Evolutionary conservation across 2,329 filamentous ascomycete species (phyloP).

Genomic region (Arthrobotrys sinensis): DNA sequence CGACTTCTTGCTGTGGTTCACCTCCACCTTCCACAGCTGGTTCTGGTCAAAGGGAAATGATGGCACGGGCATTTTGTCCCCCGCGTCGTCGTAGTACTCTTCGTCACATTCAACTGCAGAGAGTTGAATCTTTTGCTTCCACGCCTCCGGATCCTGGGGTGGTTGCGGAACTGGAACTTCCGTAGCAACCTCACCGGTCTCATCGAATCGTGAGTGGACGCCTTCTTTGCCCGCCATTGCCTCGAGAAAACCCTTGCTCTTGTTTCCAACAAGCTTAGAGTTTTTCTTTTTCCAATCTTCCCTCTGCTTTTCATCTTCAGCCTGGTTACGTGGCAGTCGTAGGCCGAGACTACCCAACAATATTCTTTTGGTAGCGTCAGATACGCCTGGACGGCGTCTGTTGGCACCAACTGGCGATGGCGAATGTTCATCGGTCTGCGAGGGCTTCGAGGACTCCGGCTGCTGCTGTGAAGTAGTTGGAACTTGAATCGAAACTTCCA

Average conservation of each 20-base stretch:
- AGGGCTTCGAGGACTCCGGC: neutral
- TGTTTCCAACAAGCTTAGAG: conserved; percentile 54
- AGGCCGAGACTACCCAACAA: conserved; percentile 42
- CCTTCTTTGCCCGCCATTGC: conserved; percentile 49
- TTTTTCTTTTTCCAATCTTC: conserved; percentile 53
- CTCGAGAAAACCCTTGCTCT: conserved; percentile 57
- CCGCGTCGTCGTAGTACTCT: conserved; percentile 47
- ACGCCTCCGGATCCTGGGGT: conserved; percentile 48
- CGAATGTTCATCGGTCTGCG: conserved; percentile 10
- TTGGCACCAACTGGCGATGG: conserved; percentile 9
- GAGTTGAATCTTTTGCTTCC: conserved; percentile 62
- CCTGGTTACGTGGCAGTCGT: conserved; percentile 44
- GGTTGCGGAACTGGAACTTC: conserved; percentile 15
- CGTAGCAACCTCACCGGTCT: conserved; percentile 52
- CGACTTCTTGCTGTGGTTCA: conserved; percentile 51
- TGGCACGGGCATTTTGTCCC: conserved; percentile 60
- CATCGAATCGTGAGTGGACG: conserved; percentile 59
- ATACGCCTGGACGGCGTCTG: conserved; percentile 35
- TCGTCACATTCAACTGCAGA: conserved; percentile 64
- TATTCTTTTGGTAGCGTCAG: conserved; percentile 42
- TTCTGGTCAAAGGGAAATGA: conserved; percentile 63
- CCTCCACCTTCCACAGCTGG: conserved; percentile 13
- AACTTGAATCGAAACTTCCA: conserved; percentile 27
- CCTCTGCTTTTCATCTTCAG: conserved; percentile 48
- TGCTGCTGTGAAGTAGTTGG: conserved; percentile 34